Evolutionary conservation across 805 yeast genomes (phyloP), one percentile per base, ranked within the genome.

Genomic region (Phaffomyces antillensis): DNA sequence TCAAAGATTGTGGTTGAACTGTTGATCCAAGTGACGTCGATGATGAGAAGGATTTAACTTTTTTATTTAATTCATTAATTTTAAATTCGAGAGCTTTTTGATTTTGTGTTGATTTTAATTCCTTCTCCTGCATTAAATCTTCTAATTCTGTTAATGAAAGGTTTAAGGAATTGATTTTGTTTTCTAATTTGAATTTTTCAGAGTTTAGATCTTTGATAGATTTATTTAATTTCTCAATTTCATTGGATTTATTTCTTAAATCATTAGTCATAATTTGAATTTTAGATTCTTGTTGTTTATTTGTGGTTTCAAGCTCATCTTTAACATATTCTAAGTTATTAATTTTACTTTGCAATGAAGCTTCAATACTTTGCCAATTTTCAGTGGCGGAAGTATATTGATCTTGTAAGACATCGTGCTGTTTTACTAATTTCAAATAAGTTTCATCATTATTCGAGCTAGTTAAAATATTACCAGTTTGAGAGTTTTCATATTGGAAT

Each of bases 291-390:
- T 39, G 51, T 36, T 40, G 42, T 26, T 28, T 42, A 24, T 66
- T 65, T 36, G 59, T 61, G 38, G 55, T 55, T 35, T 58, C 56
- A 39, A 70, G 51, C 7, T 61, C 63, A 32, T 68, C 73, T 8
- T 75, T 58, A 42, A 78, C 79, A 40, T 56, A 59, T 46, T 76
- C 74, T n/a, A 73, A 51, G 15, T 53, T 46, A 5, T 74, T 60
- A 17, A 81, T 68, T 46, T 74, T 75, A 9, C 65, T 60, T 48
- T 72, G 66, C 47, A 88, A 69, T 4, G 79, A 70, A 35, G 83
- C 74, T 61, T 93, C 97, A 37, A 88, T 80, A 17, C 79, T 67
- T 45, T 83, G 81, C 95, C 96, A 87, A 60, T 83, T 86, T 50
- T 82, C 87, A 45, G 83, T 83, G 0, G 91, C 84, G 15, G 81